Evolutionary conservation across 2,329 filamentous ascomycete species (phyloP).

Genomic region (Waltergamsia citrina): DNA sequence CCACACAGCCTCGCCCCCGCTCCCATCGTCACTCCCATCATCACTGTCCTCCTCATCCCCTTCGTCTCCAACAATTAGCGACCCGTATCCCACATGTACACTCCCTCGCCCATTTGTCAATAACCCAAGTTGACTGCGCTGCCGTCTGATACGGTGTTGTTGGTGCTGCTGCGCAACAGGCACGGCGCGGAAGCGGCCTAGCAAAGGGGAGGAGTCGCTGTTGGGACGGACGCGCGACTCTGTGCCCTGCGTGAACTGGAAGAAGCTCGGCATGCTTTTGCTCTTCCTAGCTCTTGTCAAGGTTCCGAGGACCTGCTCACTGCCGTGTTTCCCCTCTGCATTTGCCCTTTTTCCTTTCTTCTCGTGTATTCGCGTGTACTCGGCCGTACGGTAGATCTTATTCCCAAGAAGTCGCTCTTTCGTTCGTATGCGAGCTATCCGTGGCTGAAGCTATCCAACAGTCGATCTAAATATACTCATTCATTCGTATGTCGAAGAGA

Average conservation of each 20-base stretch:
- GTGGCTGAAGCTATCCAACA: too few relatives aligned
- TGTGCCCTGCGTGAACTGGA: conserved; percentile 56
- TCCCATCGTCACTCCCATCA: conserved; percentile 8
- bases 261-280: conserved; percentile 51
- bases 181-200: conserved; percentile 57
- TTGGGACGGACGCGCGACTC: conserved; percentile 42
- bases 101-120: conserved; percentile 36
- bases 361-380: too few relatives aligned
- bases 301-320: too few relatives aligned
- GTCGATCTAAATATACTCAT: too few relatives aligned
- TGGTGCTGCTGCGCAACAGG: conserved; percentile 24
- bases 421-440: too few relatives aligned
- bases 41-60: conserved; percentile 17
- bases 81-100: conserved; percentile 45
- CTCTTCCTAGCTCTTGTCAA: background rate
- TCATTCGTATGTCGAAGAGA: too few relatives aligned
- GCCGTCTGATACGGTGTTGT: conserved; percentile 9
- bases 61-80: conserved; percentile 32
- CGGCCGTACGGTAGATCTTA: too few relatives aligned
- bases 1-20: conserved; percentile 15
- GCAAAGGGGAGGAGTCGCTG: conserved; percentile 47
- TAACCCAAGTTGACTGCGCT: conserved; percentile 26
- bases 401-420: too few relatives aligned
- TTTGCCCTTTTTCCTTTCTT: too few relatives aligned
- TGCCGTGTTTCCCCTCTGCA: too few relatives aligned